Base-by-base conservation (phyloP, 2,329 filamentous ascomycete species). In the Rhynchosporium graminicola region DNA sequence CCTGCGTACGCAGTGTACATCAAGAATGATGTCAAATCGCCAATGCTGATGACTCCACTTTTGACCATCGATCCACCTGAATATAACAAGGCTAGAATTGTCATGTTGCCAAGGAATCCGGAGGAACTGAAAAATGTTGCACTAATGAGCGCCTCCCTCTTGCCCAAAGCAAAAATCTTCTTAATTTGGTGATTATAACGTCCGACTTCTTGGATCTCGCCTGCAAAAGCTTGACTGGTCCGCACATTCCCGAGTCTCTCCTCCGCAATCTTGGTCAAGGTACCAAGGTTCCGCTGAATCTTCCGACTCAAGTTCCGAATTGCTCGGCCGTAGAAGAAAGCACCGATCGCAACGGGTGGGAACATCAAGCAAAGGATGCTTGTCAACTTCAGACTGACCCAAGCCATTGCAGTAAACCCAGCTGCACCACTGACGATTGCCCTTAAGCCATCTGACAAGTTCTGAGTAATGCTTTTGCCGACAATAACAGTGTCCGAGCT, bases 401-500 rank as follows among this genome's bases (percentile, higher is more conserved):
- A 98, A n/a, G 91, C 86, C 95, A 99, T 99, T 76, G 96, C 87
- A 56, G 85, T 85, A 71, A 99, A 90, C 2, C 95, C 96, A 63
- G 94, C 94, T 38, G 85, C 87, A 69, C 95, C 95, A 69, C 92
- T 97, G 65, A 99, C 94, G 38, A 95, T 79, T 15, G 95, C 89
- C 64, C 95, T 85, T 58, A 99, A 82, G n/a, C 95, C 95, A 77
- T 99, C 95, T 5, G 94, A 98, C 56, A 99, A 80, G 74, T 99
- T 99, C 74, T 98, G 94, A 0, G 95, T 99, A 68, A 99, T 97
- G 72, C 92, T 97, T 78, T 99, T 99, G 74, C 94, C 95, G 60
- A 99, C 95, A 72, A 99, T 96, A 73, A 98, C 92, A 0, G 95
- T 97, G 75, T 99, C 96, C 2, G 93, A 96, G 72, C 94, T 93